These are phyloP conservation scores for Jatropha multifida DNA, from an alignment of 441 rosid species.

Conservation along the genomic window DNA sequence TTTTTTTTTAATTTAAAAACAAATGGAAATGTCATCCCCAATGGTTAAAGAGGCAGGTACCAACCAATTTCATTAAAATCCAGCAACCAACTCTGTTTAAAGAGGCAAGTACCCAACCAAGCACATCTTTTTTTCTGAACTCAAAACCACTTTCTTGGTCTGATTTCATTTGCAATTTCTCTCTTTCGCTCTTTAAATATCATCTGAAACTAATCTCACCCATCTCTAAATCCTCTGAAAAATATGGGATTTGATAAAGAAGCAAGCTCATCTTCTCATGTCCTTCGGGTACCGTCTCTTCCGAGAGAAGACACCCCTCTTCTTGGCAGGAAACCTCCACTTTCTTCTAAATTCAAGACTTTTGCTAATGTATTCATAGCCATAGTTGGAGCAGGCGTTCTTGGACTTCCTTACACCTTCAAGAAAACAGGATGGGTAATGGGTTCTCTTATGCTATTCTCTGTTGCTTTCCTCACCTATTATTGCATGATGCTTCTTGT, in stretches of 20 bases:
- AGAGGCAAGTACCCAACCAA: no score
- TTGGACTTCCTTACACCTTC: slow-evolving; percentile 75
- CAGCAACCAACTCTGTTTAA: no score
- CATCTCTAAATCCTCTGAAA: neutral
- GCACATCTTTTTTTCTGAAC: neutral
- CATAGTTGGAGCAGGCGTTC: slow-evolving; percentile 71
- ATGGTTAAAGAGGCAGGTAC: no score
- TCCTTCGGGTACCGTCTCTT: slow-evolving; percentile 24
- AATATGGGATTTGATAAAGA: slow-evolving; percentile 50
- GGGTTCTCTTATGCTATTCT: slow-evolving; percentile 48
- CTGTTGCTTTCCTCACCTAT: slow-evolving; percentile 46
- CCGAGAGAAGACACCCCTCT: slow-evolving; percentile 64
- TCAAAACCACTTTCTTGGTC: no score
- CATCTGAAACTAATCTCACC: neutral
- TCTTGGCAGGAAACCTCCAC: slow-evolving; percentile 33
- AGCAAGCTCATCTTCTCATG: slow-evolving; percentile 54
- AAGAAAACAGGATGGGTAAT: slow-evolving; percentile 72
- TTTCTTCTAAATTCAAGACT: slow-evolving; percentile 57
- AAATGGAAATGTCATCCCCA: no score
- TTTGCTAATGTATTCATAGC: slow-evolving; percentile 78
- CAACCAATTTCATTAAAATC: no score
- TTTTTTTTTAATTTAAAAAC: no score
- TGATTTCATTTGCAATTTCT: neutral
- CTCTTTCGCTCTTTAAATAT: neutral
- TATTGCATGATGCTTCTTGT: slow-evolving; percentile 73